Percentiles rank a stretch among this genome's conserved stretches.
Evolutionary conservation across 805 yeast genomes (phyloP).

Genomic region (Yarrowia sp.): DNA sequence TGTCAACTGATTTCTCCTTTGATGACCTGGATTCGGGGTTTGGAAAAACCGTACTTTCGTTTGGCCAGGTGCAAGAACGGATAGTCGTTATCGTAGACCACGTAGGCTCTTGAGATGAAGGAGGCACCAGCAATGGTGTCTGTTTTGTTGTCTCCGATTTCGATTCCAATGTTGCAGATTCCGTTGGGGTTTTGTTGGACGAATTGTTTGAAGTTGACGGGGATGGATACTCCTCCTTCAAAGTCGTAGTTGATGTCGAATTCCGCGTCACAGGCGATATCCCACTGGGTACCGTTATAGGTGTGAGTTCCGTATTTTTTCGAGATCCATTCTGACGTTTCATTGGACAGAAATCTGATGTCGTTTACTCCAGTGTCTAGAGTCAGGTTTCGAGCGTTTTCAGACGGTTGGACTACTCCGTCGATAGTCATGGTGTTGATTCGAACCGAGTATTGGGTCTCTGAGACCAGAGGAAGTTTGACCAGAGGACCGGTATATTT

Average conservation of each 20-base stretch:
- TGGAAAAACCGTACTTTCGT: not conserved
- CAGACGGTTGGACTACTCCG: not conserved
- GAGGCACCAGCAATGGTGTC: slow-evolving; percentile 17
- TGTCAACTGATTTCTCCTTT: not conserved
- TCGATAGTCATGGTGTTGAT: slow-evolving; percentile 16
- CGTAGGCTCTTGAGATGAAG: slow-evolving; percentile 4
- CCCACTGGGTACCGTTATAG: slow-evolving; percentile 19
- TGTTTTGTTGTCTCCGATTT: not conserved
- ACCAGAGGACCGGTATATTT: slow-evolving; percentile 7
- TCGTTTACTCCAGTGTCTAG: slow-evolving; percentile 16
- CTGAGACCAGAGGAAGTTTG: slow-evolving; percentile 1
- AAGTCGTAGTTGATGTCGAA: slow-evolving; percentile 22
- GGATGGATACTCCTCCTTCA: slow-evolving; percentile 8
- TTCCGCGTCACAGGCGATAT: slow-evolving; percentile 8
- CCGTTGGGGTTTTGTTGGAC: slow-evolving; percentile 25
- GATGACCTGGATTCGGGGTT: not conserved
- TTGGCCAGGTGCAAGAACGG: slow-evolving; percentile 11
- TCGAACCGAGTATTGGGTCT: slow-evolving; percentile 15
- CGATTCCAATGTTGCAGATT: not conserved
- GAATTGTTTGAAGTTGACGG: slow-evolving; percentile 26
- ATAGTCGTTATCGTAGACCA: slow-evolving; percentile 19
- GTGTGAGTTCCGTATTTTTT: slow-evolving; percentile 11
- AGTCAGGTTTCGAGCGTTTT: slow-evolving; percentile 15
- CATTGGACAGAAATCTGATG: slow-evolving; percentile 9
- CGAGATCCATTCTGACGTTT: slow-evolving; percentile 18